Base-by-base conservation (phyloP, 169 alveolate genomes). In the Plasmodium coatneyi region DNA sequence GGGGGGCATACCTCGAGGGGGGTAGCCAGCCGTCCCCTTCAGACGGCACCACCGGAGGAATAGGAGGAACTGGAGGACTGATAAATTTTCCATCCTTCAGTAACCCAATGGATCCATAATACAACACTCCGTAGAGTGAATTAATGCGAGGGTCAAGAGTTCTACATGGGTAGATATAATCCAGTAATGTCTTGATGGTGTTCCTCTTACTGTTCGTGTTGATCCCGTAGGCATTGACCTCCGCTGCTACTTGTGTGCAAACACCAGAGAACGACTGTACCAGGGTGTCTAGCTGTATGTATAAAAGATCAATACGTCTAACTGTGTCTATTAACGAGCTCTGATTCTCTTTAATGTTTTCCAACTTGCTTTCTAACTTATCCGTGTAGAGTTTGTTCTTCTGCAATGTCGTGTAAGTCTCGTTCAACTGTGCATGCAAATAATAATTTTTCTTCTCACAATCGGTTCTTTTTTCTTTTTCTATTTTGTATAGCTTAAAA, bases 261-360 rank as follows among this genome's bases (percentile, higher is more conserved):
- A 97, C 92, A 34, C 98, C 98, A n/a, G 97, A 98, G 92, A 97
- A 97, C 5, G 98, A 98, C 92, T 97, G 98, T 16, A 97, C 95
- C 74, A 97, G 91, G 14, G 98, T 97, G 71, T 97, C 98, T 92
- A 97, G 60, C 81, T 97, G 98, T 36, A 95, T 96, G 95, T 97
- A 96, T 28, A 97, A 94, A 86, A 97, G 86, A 70, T 97, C 98
- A 25, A 97, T 97, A 76, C 97, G 95, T 28, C 97, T 97, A 5
- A 97, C 95, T 28, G 98, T 97, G 39, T 96, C 98, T 28, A 95
- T 96, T 43, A 97, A 92, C 10, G 95, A 95, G 72, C 95, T 92
- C 39, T 98, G 98, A 66, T 97, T 96, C 32, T 96, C 97, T 71
- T 94, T 96, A 43, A 97, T 95, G 86, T 96, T 97, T 71, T 87